Conservation (phyloP, 331 rosid genomes). For the Acacia concinna region DNA sequence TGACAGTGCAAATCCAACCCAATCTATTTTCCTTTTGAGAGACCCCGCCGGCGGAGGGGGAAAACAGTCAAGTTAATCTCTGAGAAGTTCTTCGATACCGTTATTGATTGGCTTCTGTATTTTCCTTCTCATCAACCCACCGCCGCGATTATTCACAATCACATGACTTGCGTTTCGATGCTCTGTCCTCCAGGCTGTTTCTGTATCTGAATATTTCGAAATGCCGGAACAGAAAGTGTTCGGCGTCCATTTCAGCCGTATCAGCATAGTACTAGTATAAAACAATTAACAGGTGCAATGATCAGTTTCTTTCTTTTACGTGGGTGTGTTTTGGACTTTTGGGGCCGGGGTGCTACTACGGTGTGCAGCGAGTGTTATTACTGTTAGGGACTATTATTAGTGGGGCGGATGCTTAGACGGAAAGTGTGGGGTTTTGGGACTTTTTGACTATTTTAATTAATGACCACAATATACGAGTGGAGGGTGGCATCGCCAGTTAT, state of each 20-base stretch:
- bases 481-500: neutral
- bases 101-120: too few species aligned
- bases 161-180: neutral
- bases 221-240: neutral
- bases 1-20: neutral
- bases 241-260: constrained; percentile 9
- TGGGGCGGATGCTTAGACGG: neutral
- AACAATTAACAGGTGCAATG: constrained; percentile 21
- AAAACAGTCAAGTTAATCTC: too few species aligned
- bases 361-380: neutral
- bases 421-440: neutral
- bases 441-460: neutral
- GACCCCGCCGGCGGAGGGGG: too few species aligned
- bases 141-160: neutral
- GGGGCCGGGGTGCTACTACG: too few species aligned
- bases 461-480: neutral
- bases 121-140: neutral
- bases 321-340: too few species aligned
- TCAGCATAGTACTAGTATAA: constrained; percentile 20
- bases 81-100: neutral
- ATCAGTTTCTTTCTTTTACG: neutral
- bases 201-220: neutral
- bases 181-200: neutral
- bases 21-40: neutral
- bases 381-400: neutral